These are phyloP conservation scores for Wickerhamomyces bisporus DNA, from an alignment of 805 yeast species.

Conservation along the genomic window DNA sequence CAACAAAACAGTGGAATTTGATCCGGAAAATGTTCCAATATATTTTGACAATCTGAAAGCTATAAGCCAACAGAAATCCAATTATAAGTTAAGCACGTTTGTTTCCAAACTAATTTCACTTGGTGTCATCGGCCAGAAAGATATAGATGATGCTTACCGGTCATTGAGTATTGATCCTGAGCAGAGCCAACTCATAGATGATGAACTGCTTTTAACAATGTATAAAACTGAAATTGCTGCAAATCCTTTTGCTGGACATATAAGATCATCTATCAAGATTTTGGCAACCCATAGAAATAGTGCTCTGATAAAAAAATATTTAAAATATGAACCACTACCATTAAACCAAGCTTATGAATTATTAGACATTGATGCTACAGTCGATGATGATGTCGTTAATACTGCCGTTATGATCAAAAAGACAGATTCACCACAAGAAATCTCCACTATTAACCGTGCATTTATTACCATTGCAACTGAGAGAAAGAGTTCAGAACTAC, in stretches of 20 bases:
- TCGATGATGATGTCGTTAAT: conserved; percentile 65
- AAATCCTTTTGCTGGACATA: conserved; percentile 15
- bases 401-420: conserved; percentile 68
- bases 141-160: conserved; percentile 34
- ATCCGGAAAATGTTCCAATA: conserved; percentile 40
- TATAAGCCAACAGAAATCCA: conserved; percentile 43
- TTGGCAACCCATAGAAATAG: conserved; percentile 37
- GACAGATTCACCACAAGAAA: conserved; percentile 45
- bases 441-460: conserved; percentile 44
- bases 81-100: conserved; percentile 39
- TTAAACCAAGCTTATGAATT: conserved; percentile 44
- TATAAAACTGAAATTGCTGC: conserved; percentile 26
- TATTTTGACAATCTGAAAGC: conserved; percentile 55
- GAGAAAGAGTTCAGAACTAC: conserved; percentile 51
- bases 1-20: conserved; percentile 34
- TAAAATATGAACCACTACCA: conserved; percentile 45
- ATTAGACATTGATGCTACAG: conserved; percentile 45
- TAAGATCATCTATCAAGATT: conserved; percentile 35
- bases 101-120: conserved; percentile 44
- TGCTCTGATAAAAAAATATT: conserved; percentile 26
- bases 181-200: conserved; percentile 20
- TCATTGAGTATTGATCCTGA: conserved; percentile 30
- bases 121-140: conserved; percentile 49
- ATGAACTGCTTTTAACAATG: conserved; percentile 26
- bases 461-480: conserved; percentile 55